Evolutionary conservation across 2,329 filamentous ascomycete species (phyloP).

Genomic region (Furcasterigmium sp.): DNA sequence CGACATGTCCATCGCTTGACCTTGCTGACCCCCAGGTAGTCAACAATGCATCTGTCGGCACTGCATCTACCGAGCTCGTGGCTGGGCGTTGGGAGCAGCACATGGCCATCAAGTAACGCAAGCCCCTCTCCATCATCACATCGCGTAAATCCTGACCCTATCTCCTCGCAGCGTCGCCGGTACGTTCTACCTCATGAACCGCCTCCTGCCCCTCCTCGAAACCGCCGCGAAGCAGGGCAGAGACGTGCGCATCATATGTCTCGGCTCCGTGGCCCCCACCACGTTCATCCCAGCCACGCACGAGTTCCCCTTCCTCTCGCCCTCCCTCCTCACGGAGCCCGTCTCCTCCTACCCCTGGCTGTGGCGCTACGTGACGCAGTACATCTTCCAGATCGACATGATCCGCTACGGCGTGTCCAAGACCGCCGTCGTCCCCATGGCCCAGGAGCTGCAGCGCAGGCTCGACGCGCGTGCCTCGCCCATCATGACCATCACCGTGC

Average conservation of each 20-base stretch:
- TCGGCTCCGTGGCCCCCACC: constrained; percentile 10
- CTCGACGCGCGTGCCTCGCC: constrained; percentile 7
- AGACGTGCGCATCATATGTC: constrained; percentile 17
- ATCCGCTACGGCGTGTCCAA: constrained; percentile 17
- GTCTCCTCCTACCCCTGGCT: constrained; percentile 8
- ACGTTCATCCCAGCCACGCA: constrained; percentile 11
- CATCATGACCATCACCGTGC: constrained; percentile 10
- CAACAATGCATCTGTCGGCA: constrained; percentile 14
- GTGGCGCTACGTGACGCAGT: constrained; percentile 6
- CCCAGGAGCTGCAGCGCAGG: constrained; percentile 10
- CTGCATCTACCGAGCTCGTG: constrained; percentile 1
- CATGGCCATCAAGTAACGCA: constrained; percentile 15
- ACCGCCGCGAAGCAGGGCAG: constrained; percentile 8
- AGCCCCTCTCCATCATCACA: background rate
- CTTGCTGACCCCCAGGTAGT: constrained; percentile 12
- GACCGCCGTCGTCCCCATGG: constrained; percentile 12
- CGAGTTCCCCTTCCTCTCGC: constrained; percentile 11
- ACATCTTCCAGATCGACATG: constrained; percentile 14
- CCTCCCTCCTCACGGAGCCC: constrained; percentile 5
- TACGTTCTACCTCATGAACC: constrained; percentile 16
- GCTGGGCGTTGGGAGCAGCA: constrained; percentile 14
- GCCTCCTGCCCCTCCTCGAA: constrained; percentile 19
- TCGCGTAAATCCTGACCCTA: background rate
- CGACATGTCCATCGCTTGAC: too few species aligned
- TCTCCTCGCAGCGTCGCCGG: constrained; percentile 14